A percentile compares a stretch with the other conserved stretches of the same genome.
phyloP scores from a whole-genome alignment of 305 asterid species.

The Fraxinus sp. region DNA sequence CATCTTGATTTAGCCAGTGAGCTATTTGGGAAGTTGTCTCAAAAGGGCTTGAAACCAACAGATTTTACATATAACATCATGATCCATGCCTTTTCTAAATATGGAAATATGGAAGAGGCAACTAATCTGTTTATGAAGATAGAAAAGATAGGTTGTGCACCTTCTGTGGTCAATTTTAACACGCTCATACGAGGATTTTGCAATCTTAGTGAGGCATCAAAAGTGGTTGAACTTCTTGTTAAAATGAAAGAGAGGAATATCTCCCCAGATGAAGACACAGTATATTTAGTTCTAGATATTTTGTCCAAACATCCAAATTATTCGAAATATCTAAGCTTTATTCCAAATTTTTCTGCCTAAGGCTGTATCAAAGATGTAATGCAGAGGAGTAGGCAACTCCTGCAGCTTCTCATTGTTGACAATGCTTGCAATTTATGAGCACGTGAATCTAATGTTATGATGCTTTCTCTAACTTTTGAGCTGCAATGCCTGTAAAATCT shows the following conservation, averaged over 20 bases:
- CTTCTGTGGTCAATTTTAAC: conserved; percentile 44
- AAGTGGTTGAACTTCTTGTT: conserved; percentile 56
- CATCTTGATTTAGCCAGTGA: conserved; percentile 42
- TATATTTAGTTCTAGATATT: conserved; percentile 53
- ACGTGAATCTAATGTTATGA: neutral
- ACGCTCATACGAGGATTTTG: conserved; percentile 62
- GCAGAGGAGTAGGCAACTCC: neutral
- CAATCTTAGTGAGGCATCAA: conserved; percentile 36
- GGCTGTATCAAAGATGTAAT: neutral
- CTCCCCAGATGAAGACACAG: conserved; percentile 47
- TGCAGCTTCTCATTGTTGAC: neutral
- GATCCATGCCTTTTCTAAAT: conserved; percentile 60
- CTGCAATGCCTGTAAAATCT: neutral
- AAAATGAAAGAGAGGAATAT: conserved; percentile 55
- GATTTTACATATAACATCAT: conserved; percentile 51
- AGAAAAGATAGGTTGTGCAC: neutral
- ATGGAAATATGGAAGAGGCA: conserved; percentile 52
- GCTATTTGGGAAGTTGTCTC: conserved; percentile 44
- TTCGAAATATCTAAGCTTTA: conserved; percentile 42
- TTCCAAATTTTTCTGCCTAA: conserved; percentile 52
- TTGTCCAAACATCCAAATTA: conserved; percentile 55
- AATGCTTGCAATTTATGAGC: neutral
- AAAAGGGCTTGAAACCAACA: conserved; percentile 48
- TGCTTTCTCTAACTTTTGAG: neutral
- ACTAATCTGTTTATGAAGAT: conserved; percentile 15